Percentiles rank a stretch among this genome's conserved stretches.
These are phyloP conservation scores for Stenocarpella maydis DNA, from an alignment of 2,329 filamentous ascomycete species.

Conservation along the genomic window DNA sequence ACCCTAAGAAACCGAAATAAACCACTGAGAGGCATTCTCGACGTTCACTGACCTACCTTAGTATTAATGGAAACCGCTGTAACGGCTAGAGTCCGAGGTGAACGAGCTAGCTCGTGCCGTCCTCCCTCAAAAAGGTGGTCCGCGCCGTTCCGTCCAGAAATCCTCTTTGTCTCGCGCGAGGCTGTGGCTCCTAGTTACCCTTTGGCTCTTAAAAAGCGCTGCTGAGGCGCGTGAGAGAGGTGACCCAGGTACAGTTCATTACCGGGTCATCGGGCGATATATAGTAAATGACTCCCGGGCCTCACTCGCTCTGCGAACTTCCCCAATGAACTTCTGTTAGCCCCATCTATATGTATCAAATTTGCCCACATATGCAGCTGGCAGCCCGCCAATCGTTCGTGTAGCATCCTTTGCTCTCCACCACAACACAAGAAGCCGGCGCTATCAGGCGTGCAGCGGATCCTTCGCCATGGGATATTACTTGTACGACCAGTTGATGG, in stretches of 20 bases:
- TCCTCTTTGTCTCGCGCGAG: neutral
- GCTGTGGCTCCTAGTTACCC: neutral
- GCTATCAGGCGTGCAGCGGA: neutral
- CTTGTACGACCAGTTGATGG: constrained; percentile 17
- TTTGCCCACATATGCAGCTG: constrained; percentile 8
- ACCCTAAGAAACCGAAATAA: constrained; percentile 11
- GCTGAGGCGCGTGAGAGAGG: neutral
- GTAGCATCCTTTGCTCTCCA: neutral
- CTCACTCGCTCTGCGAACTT: constrained; percentile 3
- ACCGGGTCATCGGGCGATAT: constrained; percentile 3
- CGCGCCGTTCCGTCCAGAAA: constrained; percentile 18
- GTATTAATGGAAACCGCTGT: constrained; percentile 15
- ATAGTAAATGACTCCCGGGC: constrained; percentile 6
- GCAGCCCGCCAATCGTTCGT: neutral
- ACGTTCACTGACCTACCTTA: neutral
- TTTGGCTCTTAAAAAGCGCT: neutral
- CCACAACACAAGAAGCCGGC: neutral
- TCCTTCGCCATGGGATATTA: neutral
- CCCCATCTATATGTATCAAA: neutral
- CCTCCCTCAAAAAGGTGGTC: neutral
- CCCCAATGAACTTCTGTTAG: neutral
- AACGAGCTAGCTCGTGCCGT: neutral
- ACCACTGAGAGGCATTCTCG: constrained; percentile 8
- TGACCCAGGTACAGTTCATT: constrained; percentile 3
- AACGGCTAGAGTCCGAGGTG: constrained; percentile 15